Evolutionary conservation across 1,284 basidiomycete species (phyloP), one percentile per base, ranked within the genome.

Genomic region (Xanthoconium separans): DNA sequence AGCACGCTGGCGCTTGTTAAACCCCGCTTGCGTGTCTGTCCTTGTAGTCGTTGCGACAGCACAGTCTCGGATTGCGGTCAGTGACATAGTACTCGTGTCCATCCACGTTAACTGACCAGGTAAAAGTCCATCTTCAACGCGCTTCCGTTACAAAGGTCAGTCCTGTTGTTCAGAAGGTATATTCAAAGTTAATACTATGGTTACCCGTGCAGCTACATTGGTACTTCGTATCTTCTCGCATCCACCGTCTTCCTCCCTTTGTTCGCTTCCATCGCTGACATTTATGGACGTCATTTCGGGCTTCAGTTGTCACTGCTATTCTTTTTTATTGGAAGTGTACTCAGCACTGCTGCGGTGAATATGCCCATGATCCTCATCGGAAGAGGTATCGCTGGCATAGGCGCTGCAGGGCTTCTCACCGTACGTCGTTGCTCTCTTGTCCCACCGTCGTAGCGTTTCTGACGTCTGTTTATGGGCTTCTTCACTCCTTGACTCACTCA

Each of bases 191-290:
- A 16, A 37, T 51, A 11, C 8, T 2, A 27, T 6, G 6, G 15
- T 24, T 30, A 18, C 10, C 20, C 29, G 16, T 18, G 15, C 36
- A 77, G 78, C 48, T 80, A 75, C 51, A 74, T 80, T 24, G 79
- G 80, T 41, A 80, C 79, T 0, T 60, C 74, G 2, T 81, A 81
- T 53, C 67, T 81, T 31, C 68, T 81, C 20, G 76, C 79, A 0
- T 79, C 79, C 27, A 80, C 80, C 7, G 77, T 80, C 36, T 81
- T 81, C 61, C 65, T 81, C 6, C 79, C 79, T 2, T 58, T 81
- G 12, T 81, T 78, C 47, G 80, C 76, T 0, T 77, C 76, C 2
- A 56, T 81, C 7, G 74, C 78, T 8, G 79, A 79, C n/a, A 73
- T 75, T 58, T 70, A 70, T 65, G 80, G 79, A 6, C 73, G 79